Evolutionary conservation across 2,329 filamentous ascomycete species (phyloP), one percentile per base, ranked within the genome.

Genomic region (Penicillium sp.): DNA sequence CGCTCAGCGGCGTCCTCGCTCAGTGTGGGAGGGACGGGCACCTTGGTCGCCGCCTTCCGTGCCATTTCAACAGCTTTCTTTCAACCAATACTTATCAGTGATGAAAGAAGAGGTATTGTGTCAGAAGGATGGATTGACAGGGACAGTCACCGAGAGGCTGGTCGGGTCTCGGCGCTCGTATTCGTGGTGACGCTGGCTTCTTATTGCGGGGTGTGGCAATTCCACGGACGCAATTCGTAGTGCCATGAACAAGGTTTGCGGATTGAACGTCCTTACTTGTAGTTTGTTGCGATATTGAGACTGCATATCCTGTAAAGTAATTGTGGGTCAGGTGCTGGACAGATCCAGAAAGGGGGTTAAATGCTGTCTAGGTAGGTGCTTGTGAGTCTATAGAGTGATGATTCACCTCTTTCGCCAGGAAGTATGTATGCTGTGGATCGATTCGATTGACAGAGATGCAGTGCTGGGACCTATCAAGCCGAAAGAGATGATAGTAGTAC

Each of bases 1-100:
- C 84, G 76, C 70, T 85, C 83, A 2, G 78, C 74, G 1, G 83
- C 80, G 71, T 85, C 78, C 25, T 84, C 75, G 16, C 35, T 26
- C 10, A 58, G 51, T 5, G 43, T 38, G 3, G 59, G 59, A 25
- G 52, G 55, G 33, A 55, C 51, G 26, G 54, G 37, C 26, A 22
- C 19, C 25, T 55, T 51, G 2, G 49, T 55, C 8, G 51, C 16
- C n/a, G 35, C 5, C 25, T 55, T 58, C 19, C 51, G 43, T 7
- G 55, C 5, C 59, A 61, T 61, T 28, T 53, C 1, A 22, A 53
- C 6, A 28, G 33, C 35, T 40, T 16, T 10, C 8, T 6, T 10
- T 22, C n/a, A 3, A 10, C 28, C 19, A 48, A 16, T 10, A n/a
- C 8, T 30, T 25, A 48, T 30, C n/a, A 7, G 14, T 10, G 25